These are phyloP conservation scores for Clitoria ternatea DNA, from an alignment of 306 rosid genomes.

Conservation along the genomic window DNA sequence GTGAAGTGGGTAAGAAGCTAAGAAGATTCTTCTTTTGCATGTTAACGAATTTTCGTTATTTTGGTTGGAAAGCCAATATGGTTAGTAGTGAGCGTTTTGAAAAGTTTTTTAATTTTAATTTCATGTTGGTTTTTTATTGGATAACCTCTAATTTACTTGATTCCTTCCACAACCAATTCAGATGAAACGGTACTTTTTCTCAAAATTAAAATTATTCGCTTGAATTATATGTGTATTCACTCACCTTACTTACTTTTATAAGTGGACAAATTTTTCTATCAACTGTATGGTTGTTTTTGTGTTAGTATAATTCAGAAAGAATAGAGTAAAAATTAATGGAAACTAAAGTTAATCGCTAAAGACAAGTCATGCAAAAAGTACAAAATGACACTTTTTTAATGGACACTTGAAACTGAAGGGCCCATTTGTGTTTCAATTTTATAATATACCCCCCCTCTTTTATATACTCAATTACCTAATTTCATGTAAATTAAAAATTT, in stretches of 20 bases:
- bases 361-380: too few relatives aligned
- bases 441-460: too few relatives aligned
- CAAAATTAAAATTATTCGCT: not conserved
- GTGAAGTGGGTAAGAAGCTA: constrained; percentile 97
- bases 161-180: constrained; percentile 16
- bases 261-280: too few relatives aligned
- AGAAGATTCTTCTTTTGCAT: constrained; percentile 72
- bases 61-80: not conserved
- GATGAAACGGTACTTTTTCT: not conserved
- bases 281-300: too few relatives aligned
- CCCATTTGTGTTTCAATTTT: too few relatives aligned
- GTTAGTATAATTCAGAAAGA: too few relatives aligned
- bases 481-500: too few relatives aligned
- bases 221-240: not conserved
- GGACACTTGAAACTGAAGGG: too few relatives aligned
- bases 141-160: constrained; percentile 10
- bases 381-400: too few relatives aligned
- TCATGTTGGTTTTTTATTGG: not conserved
- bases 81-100: constrained; percentile 9
- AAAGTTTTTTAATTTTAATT: constrained; percentile 3
- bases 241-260: not conserved
- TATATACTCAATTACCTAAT: too few relatives aligned
- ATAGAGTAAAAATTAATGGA: too few relatives aligned
- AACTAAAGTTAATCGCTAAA: too few relatives aligned
- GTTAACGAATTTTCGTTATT: constrained; percentile 32